phyloP scores from a whole-genome alignment of 2,329 filamentous ascomycete species.

The Raffaelea ambrosiae region DNA sequence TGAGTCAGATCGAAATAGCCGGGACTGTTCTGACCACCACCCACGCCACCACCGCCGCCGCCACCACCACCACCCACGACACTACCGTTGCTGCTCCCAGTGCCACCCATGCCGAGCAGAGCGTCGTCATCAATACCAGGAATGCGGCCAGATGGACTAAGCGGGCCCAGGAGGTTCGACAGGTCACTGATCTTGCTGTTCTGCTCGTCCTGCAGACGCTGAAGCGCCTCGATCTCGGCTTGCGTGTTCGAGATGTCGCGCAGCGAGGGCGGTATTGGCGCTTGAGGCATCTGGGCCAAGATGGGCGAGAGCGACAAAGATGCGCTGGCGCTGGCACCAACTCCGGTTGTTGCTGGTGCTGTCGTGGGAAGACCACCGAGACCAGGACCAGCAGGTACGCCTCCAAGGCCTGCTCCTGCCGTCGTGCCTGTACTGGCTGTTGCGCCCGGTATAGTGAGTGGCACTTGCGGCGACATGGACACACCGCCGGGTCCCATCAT shows the following conservation, averaged over 20 bases:
- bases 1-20: constrained; percentile 40
- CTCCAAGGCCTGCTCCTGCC: neutral
- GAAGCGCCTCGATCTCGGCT: constrained; percentile 68
- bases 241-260: constrained; percentile 60
- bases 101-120: no score
- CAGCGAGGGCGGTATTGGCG: constrained; percentile 48
- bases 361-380: no score
- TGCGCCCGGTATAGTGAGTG: constrained; percentile 1
- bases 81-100: neutral
- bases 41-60: neutral
- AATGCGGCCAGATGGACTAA: constrained; percentile 72
- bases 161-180: constrained; percentile 63
- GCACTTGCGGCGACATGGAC: constrained; percentile 2
- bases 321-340: neutral
- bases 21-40: constrained; percentile 14
- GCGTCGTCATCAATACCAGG: constrained; percentile 52
- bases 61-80: neutral
- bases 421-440: neutral
- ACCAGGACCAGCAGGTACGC: neutral
- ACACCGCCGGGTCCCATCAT: constrained; percentile 6
- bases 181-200: constrained; percentile 68
- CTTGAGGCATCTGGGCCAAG: constrained; percentile 34
- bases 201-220: constrained; percentile 72
- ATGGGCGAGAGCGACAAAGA: constrained; percentile 32
- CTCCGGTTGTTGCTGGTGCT: no score